These are phyloP conservation scores for Linaria vulgaris DNA, from an alignment of 257 asterid species.

Conservation along the genomic window DNA sequence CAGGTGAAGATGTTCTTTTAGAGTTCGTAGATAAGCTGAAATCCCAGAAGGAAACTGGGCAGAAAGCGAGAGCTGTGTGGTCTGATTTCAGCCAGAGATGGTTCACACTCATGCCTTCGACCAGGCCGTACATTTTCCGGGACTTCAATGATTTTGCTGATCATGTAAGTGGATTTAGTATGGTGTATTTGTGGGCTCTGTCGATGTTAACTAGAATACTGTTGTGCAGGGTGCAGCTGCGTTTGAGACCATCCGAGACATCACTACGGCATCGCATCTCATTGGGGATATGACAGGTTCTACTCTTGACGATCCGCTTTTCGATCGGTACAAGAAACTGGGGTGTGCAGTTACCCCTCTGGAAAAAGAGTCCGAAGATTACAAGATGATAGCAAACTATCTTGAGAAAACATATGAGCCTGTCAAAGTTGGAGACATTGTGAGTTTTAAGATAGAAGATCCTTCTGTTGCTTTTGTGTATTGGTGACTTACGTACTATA, in stretches of 20 bases:
- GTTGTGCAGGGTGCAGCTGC: conserved; percentile 67
- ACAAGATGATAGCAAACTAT: conserved; percentile 69
- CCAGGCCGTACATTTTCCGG: conserved; percentile 52
- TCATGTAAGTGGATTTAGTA: conserved; percentile 44
- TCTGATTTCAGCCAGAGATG: conserved; percentile 65
- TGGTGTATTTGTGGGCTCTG: too few relatives aligned
- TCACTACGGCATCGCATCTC: conserved; percentile 72
- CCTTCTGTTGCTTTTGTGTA: too few relatives aligned
- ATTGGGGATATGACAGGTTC: conserved; percentile 76
- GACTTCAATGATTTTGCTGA: conserved; percentile 67
- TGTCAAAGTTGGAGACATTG: conserved; percentile 70
- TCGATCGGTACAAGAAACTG: conserved; percentile 66
- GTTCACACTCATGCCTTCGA: conserved; percentile 76
- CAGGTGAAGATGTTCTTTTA: conserved; percentile 62
- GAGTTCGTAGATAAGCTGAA: conserved; percentile 42
- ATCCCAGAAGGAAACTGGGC: conserved; percentile 25
- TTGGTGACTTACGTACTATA: too few relatives aligned
- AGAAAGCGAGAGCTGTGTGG: conserved; percentile 43
- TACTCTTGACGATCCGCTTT: conserved; percentile 73
- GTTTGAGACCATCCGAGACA: conserved; percentile 71
- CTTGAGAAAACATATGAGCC: conserved; percentile 82
- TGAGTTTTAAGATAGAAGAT: conserved; percentile 29
- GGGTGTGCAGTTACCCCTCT: conserved; percentile 57
- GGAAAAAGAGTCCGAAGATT: conserved; percentile 61
- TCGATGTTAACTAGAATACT: not conserved